A percentile compares a stretch with the other conserved stretches of the same genome.
These are phyloP conservation scores for Coemansia sp. DNA, from an alignment of 192 early-diverging fungal genomes.

Conservation along the genomic window DNA sequence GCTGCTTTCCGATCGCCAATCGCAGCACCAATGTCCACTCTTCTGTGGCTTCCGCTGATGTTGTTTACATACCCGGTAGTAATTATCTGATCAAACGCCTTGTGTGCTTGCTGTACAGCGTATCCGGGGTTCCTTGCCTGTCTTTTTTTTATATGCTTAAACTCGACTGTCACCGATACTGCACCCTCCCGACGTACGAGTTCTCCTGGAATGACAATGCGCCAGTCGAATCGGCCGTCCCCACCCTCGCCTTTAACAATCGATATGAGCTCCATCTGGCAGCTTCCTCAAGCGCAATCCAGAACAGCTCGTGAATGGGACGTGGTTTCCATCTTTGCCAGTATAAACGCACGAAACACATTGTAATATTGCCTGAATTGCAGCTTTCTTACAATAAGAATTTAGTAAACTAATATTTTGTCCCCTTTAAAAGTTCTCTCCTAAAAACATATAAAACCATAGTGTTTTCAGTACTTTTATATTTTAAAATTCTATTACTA, in stretches of 20 bases:
- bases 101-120: neutral
- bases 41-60: neutral
- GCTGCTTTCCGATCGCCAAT: neutral
- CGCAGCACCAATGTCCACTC: neutral
- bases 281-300: too few relatives aligned
- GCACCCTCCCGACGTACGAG: neutral
- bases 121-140: neutral
- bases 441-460: too few relatives aligned
- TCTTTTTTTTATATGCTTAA: neutral
- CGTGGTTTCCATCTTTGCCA: neutral
- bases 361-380: too few relatives aligned
- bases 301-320: neutral
- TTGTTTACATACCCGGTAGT: neutral
- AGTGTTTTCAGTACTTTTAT: too few relatives aligned
- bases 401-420: too few relatives aligned
- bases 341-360: neutral
- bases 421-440: too few relatives aligned
- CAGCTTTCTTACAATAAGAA: too few relatives aligned
- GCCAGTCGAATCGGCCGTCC: neutral
- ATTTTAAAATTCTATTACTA: too few relatives aligned
- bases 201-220: neutral
- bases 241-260: neutral
- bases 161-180: neutral
- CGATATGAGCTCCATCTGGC: neutral
- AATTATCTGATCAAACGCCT: neutral